These are phyloP conservation scores for Citrullus amarus DNA, from an alignment of 306 rosid genomes.

Conservation along the genomic window DNA sequence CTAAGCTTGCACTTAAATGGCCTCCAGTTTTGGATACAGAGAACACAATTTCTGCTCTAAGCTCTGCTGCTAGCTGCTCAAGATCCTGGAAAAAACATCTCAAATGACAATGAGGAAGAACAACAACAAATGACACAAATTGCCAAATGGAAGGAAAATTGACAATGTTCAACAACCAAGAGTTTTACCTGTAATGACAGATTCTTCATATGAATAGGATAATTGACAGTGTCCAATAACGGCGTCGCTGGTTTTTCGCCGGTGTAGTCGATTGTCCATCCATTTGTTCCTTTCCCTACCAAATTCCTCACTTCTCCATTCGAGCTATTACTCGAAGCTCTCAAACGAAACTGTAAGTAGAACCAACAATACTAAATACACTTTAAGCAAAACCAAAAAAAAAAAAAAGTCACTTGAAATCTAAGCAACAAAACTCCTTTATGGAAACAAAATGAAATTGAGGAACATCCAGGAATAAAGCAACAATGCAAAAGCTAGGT, in stretches of 20 bases:
- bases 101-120: neutral
- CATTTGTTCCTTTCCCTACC: slow-evolving; percentile 33
- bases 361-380: neutral
- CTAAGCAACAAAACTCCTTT: neutral
- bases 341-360: slow-evolving; percentile 35
- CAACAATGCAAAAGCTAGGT: neutral
- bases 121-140: neutral
- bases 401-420: neutral
- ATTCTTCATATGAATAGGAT: slow-evolving; percentile 79
- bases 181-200: slow-evolving; percentile 42
- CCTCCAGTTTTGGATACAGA: slow-evolving; percentile 64
- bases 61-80: slow-evolving; percentile 70
- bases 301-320: slow-evolving; percentile 26
- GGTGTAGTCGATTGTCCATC: slow-evolving; percentile 47
- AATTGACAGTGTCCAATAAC: slow-evolving; percentile 67
- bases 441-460: neutral
- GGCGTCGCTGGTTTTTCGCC: slow-evolving; percentile 56
- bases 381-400: neutral
- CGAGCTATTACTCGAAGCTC: slow-evolving; percentile 32
- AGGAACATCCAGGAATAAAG: neutral
- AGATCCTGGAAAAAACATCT: slow-evolving; percentile 42
- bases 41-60: slow-evolving; percentile 67
- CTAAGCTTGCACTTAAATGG: slow-evolving; percentile 91
- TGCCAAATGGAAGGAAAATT: neutral
- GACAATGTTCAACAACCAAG: neutral